These are phyloP conservation scores for Salix viminalis DNA, from an alignment of 345 rosid genomes.

Conservation along the genomic window DNA sequence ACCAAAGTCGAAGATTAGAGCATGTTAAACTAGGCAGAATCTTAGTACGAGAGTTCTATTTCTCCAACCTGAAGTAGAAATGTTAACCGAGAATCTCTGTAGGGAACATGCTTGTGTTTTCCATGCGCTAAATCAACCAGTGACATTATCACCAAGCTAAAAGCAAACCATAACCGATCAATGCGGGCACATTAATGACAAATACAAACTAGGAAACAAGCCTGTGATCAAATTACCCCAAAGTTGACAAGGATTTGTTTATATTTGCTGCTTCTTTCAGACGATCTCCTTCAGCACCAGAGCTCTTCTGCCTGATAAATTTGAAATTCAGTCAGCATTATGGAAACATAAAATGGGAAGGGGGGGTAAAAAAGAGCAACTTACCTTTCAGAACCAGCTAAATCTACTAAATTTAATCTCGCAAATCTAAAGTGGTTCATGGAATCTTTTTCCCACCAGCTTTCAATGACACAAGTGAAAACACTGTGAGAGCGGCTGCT, in stretches of 20 bases:
- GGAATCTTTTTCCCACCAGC: slow-evolving; percentile 85
- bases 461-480: slow-evolving; percentile 88
- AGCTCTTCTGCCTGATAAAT: slow-evolving; percentile 76
- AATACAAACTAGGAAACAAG: slow-evolving; percentile 18
- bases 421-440: slow-evolving; percentile 77
- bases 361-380: neutral
- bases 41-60: slow-evolving; percentile 13
- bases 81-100: slow-evolving; percentile 95
- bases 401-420: slow-evolving; percentile 89
- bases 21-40: neutral
- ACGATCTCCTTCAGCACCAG: slow-evolving; percentile 98
- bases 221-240: slow-evolving; percentile 55
- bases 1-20: slow-evolving; percentile 8
- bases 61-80: slow-evolving; percentile 82
- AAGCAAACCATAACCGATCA: slow-evolving; percentile 12
- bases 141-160: slow-evolving; percentile 91
- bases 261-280: slow-evolving; percentile 96
- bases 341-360: slow-evolving; percentile 14
- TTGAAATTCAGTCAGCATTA: slow-evolving; percentile 15
- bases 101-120: slow-evolving; percentile 88
- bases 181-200: slow-evolving; percentile 5
- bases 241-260: slow-evolving; percentile 86
- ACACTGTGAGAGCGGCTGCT: slow-evolving; percentile 98
- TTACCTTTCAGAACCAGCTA: slow-evolving; percentile 99
- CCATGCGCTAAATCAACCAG: slow-evolving; percentile 96